Conservation (phyloP, 495 filamentous ascomycete species). For the Penicillium parvum region DNA sequence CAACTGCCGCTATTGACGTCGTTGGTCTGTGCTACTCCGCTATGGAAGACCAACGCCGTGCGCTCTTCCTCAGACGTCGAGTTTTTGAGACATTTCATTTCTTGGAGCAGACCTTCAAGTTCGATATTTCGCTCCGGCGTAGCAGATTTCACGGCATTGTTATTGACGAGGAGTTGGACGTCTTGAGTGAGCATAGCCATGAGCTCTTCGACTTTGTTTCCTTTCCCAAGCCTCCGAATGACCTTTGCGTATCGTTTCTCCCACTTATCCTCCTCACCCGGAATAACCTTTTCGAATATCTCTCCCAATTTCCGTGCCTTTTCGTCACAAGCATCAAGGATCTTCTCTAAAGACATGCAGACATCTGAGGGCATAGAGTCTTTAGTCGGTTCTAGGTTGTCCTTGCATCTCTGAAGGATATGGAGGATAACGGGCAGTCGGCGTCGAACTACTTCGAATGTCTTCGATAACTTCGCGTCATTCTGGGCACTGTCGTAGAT, state of each 20-base stretch:
- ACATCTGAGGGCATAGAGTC: neutral
- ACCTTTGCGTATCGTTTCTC: conserved; percentile 8
- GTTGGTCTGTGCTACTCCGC: too few species aligned
- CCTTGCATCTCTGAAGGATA: conserved; percentile 2
- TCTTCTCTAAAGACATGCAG: conserved; percentile 1
- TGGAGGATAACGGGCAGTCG: conserved; percentile 9
- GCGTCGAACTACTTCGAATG: conserved; percentile 1
- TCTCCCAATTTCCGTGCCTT: neutral
- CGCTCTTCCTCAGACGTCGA: too few species aligned
- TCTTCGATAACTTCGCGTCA: conserved; percentile 1
- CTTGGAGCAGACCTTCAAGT: too few species aligned
- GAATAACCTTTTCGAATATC: conserved; percentile 4
- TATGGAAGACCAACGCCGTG: too few species aligned
- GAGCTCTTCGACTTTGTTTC: conserved; percentile 17
- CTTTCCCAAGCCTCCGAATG: conserved; percentile 9
- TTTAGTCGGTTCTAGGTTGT: neutral
- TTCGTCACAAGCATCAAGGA: neutral
- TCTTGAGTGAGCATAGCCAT: conserved; percentile 7
- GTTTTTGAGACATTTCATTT: too few species aligned
- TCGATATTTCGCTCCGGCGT: neutral
- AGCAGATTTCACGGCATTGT: too few species aligned
- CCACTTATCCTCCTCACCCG: conserved; percentile 1
- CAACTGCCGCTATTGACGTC: too few species aligned
- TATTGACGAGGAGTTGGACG: conserved; percentile 13
- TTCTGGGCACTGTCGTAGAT: conserved; percentile 1